Base-by-base conservation (phyloP, 129 eudicot genomes). In the Flaveria linearis region DNA sequence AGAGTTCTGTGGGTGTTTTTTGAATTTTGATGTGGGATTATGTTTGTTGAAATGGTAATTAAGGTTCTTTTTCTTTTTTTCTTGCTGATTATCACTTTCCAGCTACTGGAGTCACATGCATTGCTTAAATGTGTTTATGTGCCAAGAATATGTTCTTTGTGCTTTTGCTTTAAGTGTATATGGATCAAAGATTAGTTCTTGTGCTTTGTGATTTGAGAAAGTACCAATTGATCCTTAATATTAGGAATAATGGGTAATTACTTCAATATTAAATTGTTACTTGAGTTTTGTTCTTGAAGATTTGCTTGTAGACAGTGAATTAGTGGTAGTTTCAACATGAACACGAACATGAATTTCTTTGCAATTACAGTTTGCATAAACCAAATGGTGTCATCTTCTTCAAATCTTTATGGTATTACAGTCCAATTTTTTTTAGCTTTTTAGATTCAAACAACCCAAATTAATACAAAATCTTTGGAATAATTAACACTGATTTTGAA, bases 151-250 rank as follows among this genome's bases (percentile, higher is more conserved):
- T n/a, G n/a, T n/a, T n/a, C n/a, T n/a, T n/a, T n/a, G n/a, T n/a
- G 58, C 79, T 81, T 71, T 77, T 39, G 53, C 84, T 82, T 82
- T 23, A 71, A 82, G 84, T 75, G 75, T 80, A 69, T 15, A 46
- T 81, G 50, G 75, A 20, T 64, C 69, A 69, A 76, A 71, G 45
- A 68, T 68, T 76, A 13, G 18, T 30, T 36, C 45, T n/a, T 56
- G 68, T 65, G 50, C 77, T 72, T 76, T 76, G 78, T 70, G 47
- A 63, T 76, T 72, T 76, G 51, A 47, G 25, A 16, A 41, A 63
- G 76, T 60, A 50, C n/a, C 64, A 53, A 22, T 47, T 79, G 28
- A 13, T 69, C 77, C 56, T 65, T 10, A 20, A 13, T 68, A 36
- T 77, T 78, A 47, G 46, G 81, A 43, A 82, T 28, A 63, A 82